Base-by-base conservation (phyloP, 2,329 filamentous ascomycete genomes). In the Trichoderma pleuroti region DNA sequence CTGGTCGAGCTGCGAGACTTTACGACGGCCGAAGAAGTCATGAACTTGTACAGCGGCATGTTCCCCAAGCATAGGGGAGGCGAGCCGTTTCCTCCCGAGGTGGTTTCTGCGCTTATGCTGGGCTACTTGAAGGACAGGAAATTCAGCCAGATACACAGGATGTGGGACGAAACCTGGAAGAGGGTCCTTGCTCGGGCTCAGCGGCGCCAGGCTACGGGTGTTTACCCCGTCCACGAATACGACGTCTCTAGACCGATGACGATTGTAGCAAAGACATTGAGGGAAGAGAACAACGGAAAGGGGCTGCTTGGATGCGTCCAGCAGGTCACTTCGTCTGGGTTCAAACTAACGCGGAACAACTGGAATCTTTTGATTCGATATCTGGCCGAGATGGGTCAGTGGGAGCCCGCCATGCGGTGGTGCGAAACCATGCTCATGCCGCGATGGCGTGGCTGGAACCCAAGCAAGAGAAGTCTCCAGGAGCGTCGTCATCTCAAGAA, bases 391-490 rank as follows among this genome's bases (percentile, higher is more conserved):
- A 84, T 89, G 68, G 85, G 86, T 59, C 84, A 86, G 59, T 86
- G 87, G 75, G 81, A 88, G 61, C 84, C 91, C 24, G 94, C 94
- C 46, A 97, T 96, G 80, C 78, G 82, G 26, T 81, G 90, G 65
- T 95, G 92, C 77, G 95, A 98, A 82, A 81, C 85, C 30, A 88
- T 89, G 72, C 89, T 98, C 69, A 97, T 97, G 87, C 86, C 87
- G 1, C 85, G 87, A 39, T 97, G 94, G 87, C 87, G 87, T 12
- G 93, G 93, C 28, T 98, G 94, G 93, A 74, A 72, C 16, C 74
- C 75, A 21, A 36, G 73, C 7, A 70, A 75, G 52, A 68, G 56
- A 68, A 62, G 65, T 9, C 42, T 74, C 73, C 63, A 77, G 75
- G 82, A 83, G 63, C 73, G 80, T 60, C 83, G 82, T 30, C 78